These are phyloP conservation scores for Fistulifera solaris DNA, from an alignment of 108 stramenopile genomes.

Conservation along the genomic window DNA sequence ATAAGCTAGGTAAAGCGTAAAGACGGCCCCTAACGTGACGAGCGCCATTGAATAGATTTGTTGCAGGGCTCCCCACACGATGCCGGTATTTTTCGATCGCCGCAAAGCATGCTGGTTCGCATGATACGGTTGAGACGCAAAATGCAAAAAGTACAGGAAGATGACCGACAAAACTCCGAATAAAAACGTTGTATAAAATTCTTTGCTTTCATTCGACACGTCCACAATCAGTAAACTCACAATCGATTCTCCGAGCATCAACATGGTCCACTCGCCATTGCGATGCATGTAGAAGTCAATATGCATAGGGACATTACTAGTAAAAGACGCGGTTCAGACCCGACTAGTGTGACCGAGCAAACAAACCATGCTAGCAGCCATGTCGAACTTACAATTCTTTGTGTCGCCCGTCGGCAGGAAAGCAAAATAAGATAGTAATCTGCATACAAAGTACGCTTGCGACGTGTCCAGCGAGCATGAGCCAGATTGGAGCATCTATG, in stretches of 20 bases:
- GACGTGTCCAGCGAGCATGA: conserved; percentile 9
- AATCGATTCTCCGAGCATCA: conserved; percentile 54
- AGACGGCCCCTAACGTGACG: conserved; percentile 10
- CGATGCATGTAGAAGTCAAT: conserved; percentile 42
- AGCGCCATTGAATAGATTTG: conserved; percentile 19
- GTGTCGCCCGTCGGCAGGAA: conserved; percentile 24
- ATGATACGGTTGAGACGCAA: conserved; percentile 26
- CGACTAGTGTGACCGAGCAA: neutral
- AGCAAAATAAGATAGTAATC: conserved; percentile 11
- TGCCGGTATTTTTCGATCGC: conserved; percentile 1
- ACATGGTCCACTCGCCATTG: conserved; percentile 56
- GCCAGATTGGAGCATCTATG: conserved; percentile 4
- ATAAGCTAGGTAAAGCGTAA: neutral
- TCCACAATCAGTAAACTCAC: conserved; percentile 36
- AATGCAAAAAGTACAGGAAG: conserved; percentile 25
- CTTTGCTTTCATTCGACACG: neutral
- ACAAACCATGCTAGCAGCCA: neutral
- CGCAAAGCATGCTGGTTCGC: conserved; percentile 28
- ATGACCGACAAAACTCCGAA: conserved; percentile 23
- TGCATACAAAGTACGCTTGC: neutral
- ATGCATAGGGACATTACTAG: conserved; percentile 24
- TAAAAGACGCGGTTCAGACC: neutral
- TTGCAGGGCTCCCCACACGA: conserved; percentile 7
- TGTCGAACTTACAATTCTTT: conserved; percentile 20
- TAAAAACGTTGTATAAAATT: conserved; percentile 22